Evolutionary conservation across 805 yeast species (phyloP).

Genomic region (Wickerhamiella spandovensis): DNA sequence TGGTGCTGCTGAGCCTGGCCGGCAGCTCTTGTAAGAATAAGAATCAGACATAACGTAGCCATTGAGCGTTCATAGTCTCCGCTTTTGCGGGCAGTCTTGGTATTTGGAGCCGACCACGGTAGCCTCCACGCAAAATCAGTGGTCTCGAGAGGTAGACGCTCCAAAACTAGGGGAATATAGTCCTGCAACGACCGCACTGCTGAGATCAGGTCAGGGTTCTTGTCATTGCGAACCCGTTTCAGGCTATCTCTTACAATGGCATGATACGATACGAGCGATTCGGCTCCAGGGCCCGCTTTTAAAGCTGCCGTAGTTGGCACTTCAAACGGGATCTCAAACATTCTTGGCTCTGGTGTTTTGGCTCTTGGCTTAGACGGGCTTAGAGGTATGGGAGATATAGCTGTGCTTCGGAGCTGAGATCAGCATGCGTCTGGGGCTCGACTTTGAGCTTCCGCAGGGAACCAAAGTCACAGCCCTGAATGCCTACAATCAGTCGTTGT

Average conservation of each 20-base stretch:
- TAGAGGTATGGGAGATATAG: too few species aligned
- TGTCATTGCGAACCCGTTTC: conserved; percentile 20
- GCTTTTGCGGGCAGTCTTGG: conserved; percentile 8
- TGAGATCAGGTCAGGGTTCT: conserved; percentile 5
- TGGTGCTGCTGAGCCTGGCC: conserved; percentile 6
- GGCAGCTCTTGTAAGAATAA: conserved; percentile 12
- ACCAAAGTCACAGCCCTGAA: not conserved
- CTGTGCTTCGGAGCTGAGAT: not conserved
- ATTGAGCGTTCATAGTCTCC: conserved; percentile 17
- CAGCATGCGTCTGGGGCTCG: not conserved
- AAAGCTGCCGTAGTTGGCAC: conserved; percentile 21
- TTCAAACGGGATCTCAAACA: conserved; percentile 10
- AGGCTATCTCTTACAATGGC: conserved; percentile 20
- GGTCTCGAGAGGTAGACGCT: not conserved
- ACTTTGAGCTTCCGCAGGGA: not conserved
- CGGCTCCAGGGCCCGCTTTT: not conserved
- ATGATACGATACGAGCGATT: conserved; percentile 6
- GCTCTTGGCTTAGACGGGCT: not conserved
- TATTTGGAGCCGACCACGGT: conserved; percentile 9
- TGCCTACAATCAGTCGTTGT: not conserved
- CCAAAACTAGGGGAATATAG: not conserved
- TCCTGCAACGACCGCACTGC: conserved; percentile 8
- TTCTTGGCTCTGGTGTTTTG: not conserved
- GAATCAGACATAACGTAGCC: conserved; percentile 15
- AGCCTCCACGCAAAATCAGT: conserved; percentile 8